Evolutionary conservation across 805 yeast species (phyloP), one percentile per base, ranked within the genome.

Genomic region (Sugiyamaella valdiviana): DNA sequence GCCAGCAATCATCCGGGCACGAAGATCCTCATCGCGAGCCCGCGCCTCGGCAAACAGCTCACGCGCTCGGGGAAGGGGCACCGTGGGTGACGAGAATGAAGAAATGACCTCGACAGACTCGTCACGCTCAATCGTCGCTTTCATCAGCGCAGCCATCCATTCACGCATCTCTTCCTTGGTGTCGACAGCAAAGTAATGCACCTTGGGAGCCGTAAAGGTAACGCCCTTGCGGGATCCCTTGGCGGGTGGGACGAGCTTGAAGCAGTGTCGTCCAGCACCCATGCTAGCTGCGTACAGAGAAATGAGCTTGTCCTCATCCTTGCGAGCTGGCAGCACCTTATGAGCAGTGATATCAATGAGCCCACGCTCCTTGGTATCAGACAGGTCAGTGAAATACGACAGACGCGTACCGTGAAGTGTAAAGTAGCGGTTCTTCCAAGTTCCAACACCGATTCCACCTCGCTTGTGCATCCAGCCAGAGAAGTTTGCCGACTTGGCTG

Each of bases 391-490:
- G 64, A 87, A 93, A 64, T 93, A 93, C 4, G 97, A 88, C 48
- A 93, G 68, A 57, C 99, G 73, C 0, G 99, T 93, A 2, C 95
- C 96, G 67, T 93, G 96, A 32, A 93, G 71, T 0, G 91, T 81
- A 62, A 90, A 90, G 59, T 74, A 82, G 45, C 99, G 77, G 49
- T 83, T 82, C 59, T 90, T 84, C 98, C 99, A 93, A 15, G 88
- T 79, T n/a, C 90, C 87, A 59, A 85, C 79, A 3, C 95, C 78
- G 50, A 83, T 76, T 50, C 83, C 85, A 20, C 96, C 95, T 55
- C 85, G 82, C 66, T 93, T 93, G 46, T 89, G 80, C 96, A 93
- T 87, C 96, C 97, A 93, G 1, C 99, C 99, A 43, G 87, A 80
- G 58, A 73, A 79, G 47, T 76, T 84, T 0, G 97, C 87, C 5